A percentile compares a stretch with the other conserved stretches of the same genome.
Conservation (phyloP, 768 basidiomycete genomes). For the Collybia mongolica region DNA sequence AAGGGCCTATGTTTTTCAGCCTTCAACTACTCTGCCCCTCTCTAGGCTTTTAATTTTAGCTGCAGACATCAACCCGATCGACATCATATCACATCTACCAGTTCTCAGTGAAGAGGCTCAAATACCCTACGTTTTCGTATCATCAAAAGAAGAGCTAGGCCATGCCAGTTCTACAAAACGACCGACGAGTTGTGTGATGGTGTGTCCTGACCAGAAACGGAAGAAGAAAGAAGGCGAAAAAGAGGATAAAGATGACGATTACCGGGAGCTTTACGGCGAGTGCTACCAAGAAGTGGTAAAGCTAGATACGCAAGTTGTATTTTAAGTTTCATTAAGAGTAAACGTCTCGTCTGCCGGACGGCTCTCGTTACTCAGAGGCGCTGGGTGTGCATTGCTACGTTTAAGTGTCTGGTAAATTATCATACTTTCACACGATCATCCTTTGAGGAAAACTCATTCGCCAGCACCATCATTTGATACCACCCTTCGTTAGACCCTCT, state of each 20-base stretch:
- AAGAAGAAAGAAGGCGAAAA: constrained; percentile 64
- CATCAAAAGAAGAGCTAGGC: constrained; percentile 94
- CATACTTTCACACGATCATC: constrained; percentile 21
- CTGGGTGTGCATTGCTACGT: too few relatives aligned
- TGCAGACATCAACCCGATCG: constrained; percentile 96
- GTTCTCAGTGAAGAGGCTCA: constrained; percentile 91
- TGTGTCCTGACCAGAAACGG: constrained; percentile 81
- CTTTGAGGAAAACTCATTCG: constrained; percentile 10
- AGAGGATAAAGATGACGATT: constrained; percentile 78
- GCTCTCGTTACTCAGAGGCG: too few relatives aligned
- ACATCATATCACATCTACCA: constrained; percentile 97
- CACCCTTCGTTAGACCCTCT: constrained; percentile 20
- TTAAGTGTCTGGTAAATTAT: too few relatives aligned
- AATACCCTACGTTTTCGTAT: constrained; percentile 86
- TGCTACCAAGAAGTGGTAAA: constrained; percentile 83
- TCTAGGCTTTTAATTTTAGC: constrained; percentile 85
- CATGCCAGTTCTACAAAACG: constrained; percentile 96
- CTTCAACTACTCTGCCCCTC: too few relatives aligned
- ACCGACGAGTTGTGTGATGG: constrained; percentile 96
- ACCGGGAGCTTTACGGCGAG: constrained; percentile 83
- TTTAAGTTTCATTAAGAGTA: constrained; percentile 35
- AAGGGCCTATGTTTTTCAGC: background rate
- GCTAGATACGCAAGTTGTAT: constrained; percentile 68
- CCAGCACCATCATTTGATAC: constrained; percentile 16
- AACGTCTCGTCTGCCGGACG: too few relatives aligned